These are phyloP conservation scores for Yamadazyma epiphylla DNA, from an alignment of 1,139 yeast genomes.

Conservation along the genomic window DNA sequence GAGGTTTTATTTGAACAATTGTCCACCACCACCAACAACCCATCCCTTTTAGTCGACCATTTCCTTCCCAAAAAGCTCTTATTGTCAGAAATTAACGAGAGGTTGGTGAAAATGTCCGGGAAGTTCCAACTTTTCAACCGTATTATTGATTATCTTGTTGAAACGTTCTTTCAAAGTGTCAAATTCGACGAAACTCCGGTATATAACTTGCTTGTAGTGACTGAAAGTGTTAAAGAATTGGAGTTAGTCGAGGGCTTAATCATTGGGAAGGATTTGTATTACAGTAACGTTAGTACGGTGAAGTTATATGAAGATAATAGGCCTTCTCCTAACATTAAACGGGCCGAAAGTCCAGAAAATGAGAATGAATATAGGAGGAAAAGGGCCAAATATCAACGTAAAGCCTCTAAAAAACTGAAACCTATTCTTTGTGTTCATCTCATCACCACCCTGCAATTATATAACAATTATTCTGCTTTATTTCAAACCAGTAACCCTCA, in stretches of 20 bases:
- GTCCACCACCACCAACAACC: slow-evolving; percentile 53
- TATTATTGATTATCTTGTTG: slow-evolving; percentile 36
- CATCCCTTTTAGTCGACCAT: slow-evolving; percentile 68
- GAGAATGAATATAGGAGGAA: slow-evolving; percentile 12
- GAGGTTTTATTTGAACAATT: slow-evolving; percentile 48
- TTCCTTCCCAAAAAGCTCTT: slow-evolving; percentile 67
- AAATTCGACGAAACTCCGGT: slow-evolving; percentile 10
- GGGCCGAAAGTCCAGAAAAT: slow-evolving; percentile 5
- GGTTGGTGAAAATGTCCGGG: slow-evolving; percentile 52
- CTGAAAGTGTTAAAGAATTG: slow-evolving; percentile 60
- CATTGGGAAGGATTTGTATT: slow-evolving; percentile 55
- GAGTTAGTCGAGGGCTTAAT: slow-evolving; percentile 67
- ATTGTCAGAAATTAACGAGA: slow-evolving; percentile 59
- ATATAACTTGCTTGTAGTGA: slow-evolving; percentile 47
- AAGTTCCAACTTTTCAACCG: slow-evolving; percentile 55
- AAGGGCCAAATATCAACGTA: slow-evolving; percentile 6
- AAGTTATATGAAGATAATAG: slow-evolving; percentile 47
- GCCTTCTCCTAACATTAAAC: slow-evolving; percentile 6
- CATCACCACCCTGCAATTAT: slow-evolving; percentile 39
- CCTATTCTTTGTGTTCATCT: slow-evolving; percentile 22
- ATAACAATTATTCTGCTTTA: slow-evolving; percentile 32
- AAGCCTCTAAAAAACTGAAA: slow-evolving; percentile 4
- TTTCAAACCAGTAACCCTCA: slow-evolving; percentile 17
- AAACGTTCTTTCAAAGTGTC: slow-evolving; percentile 10
- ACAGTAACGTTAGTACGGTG: slow-evolving; percentile 59